These are phyloP conservation scores for Pseudocercospora ulei DNA, from an alignment of 2,329 filamentous ascomycete species.

Conservation along the genomic window DNA sequence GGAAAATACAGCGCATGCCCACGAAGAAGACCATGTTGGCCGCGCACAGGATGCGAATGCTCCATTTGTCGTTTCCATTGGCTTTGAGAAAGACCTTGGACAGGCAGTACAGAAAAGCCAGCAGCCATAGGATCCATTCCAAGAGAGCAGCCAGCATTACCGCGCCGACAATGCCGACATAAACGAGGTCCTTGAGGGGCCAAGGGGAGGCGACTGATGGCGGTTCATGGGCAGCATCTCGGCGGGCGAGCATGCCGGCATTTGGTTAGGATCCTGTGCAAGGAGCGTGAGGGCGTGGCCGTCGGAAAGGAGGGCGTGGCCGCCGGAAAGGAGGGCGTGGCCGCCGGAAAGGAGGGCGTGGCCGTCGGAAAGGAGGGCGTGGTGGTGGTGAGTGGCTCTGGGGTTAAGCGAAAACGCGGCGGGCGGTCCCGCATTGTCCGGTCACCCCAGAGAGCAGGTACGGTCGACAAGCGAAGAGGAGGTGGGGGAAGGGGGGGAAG, in stretches of 20 bases:
- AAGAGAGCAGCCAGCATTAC: conserved; percentile 76
- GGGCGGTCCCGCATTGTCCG: no score
- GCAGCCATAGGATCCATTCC: conserved; percentile 91
- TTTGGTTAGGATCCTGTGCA: background rate
- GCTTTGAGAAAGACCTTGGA: conserved; percentile 82
- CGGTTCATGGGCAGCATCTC: conserved; percentile 11
- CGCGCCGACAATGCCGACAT: conserved; percentile 67
- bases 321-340: no score
- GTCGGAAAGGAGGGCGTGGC: no score
- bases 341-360: no score
- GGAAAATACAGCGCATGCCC: conserved; percentile 72
- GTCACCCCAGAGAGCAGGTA: no score
- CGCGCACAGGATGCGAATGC: conserved; percentile 66
- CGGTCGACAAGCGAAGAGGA: no score
- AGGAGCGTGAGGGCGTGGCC: background rate
- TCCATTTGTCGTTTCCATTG: conserved; percentile 57
- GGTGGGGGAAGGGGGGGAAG: no score
- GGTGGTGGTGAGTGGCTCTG: no score
- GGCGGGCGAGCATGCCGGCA: conserved; percentile 13
- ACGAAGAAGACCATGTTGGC: conserved; percentile 65
- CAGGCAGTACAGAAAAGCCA: conserved; percentile 87
- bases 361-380: no score
- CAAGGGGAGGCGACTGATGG: conserved; percentile 22
- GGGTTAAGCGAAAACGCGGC: no score
- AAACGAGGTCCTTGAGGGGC: conserved; percentile 58